These are phyloP conservation scores for Vanrija sp. DNA, from an alignment of 1,284 basidiomycete genomes.

Conservation along the genomic window DNA sequence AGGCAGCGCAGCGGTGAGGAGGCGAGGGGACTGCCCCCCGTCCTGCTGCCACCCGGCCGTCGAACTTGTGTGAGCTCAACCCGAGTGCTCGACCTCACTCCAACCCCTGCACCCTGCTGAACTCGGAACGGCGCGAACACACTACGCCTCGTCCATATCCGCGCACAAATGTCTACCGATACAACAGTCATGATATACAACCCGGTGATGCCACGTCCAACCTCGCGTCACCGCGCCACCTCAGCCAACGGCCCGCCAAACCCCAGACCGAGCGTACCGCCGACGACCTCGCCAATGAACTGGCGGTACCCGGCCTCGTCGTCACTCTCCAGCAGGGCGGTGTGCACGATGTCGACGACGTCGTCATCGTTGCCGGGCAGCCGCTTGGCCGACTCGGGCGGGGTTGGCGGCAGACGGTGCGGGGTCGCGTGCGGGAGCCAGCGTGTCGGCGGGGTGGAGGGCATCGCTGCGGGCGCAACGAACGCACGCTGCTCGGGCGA, in stretches of 20 bases:
- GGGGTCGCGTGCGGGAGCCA: not conserved
- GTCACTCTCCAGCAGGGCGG: slow-evolving; percentile 40
- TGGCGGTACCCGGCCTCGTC: slow-evolving; percentile 41
- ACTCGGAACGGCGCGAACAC: too few species aligned
- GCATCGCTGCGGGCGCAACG: not conserved
- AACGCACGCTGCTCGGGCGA: not conserved
- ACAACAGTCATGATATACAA: not conserved
- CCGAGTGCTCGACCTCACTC: too few species aligned
- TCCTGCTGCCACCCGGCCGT: too few species aligned
- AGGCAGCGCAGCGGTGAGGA: too few species aligned
- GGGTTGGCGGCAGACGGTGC: not conserved
- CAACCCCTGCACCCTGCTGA: too few species aligned
- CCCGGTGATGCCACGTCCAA: not conserved
- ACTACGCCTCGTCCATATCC: too few species aligned
- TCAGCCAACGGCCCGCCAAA: not conserved
- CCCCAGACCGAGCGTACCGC: slow-evolving; percentile 15
- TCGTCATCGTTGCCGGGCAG: not conserved
- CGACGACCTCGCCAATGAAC: slow-evolving; percentile 40
- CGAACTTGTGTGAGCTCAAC: too few species aligned
- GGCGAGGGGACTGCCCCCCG: too few species aligned
- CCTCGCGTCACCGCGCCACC: not conserved
- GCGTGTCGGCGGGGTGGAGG: not conserved
- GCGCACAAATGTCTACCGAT: too few species aligned
- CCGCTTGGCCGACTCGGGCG: not conserved
- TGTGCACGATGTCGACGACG: slow-evolving; percentile 31